These are phyloP conservation scores for Fusarium nodosum DNA, from an alignment of 2,329 filamentous ascomycete species.

Conservation along the genomic window DNA sequence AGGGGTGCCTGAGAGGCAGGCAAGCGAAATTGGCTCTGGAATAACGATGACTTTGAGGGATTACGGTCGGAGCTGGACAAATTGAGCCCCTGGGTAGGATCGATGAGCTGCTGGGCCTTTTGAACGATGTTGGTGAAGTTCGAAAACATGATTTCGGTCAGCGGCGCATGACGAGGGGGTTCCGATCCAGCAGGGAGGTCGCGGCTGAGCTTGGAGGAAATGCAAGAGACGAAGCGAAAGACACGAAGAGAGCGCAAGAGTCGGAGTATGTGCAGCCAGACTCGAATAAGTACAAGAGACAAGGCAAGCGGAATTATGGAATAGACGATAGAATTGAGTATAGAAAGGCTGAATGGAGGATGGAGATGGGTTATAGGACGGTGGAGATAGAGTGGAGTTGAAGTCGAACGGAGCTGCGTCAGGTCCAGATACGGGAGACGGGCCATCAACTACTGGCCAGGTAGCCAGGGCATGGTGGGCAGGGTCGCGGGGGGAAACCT, in stretches of 20 bases:
- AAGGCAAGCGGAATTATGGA: constrained; percentile 13
- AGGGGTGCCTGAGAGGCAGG: constrained; percentile 92
- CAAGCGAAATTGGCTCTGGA: constrained; percentile 96
- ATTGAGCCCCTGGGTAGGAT: constrained; percentile 83
- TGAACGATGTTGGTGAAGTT: constrained; percentile 85
- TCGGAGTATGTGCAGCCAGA: background rate
- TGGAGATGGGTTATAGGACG: constrained; percentile 34
- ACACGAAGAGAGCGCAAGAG: constrained; percentile 5
- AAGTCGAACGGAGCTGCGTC: constrained; percentile 34
- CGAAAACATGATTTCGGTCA: constrained; percentile 68
- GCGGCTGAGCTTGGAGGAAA: constrained; percentile 24
- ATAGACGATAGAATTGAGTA: constrained; percentile 20
- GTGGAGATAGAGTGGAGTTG: constrained; percentile 35
- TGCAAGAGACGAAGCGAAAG: background rate
- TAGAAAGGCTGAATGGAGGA: constrained; percentile 31
- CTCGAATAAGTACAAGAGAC: constrained; percentile 7
- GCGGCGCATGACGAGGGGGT: constrained; percentile 56
- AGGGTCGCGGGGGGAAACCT: constrained; percentile 34
- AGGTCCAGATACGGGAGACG: constrained; percentile 38
- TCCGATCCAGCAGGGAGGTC: constrained; percentile 31
- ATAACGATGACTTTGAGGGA: constrained; percentile 91
- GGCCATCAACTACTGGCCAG: constrained; percentile 31
- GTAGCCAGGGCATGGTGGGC: constrained; percentile 19
- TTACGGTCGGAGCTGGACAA: constrained; percentile 81
- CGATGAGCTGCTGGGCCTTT: constrained; percentile 95